Evolutionary conservation across 108 stramenopile genomes (phyloP).

Genomic region (Nitzschia putrida): DNA sequence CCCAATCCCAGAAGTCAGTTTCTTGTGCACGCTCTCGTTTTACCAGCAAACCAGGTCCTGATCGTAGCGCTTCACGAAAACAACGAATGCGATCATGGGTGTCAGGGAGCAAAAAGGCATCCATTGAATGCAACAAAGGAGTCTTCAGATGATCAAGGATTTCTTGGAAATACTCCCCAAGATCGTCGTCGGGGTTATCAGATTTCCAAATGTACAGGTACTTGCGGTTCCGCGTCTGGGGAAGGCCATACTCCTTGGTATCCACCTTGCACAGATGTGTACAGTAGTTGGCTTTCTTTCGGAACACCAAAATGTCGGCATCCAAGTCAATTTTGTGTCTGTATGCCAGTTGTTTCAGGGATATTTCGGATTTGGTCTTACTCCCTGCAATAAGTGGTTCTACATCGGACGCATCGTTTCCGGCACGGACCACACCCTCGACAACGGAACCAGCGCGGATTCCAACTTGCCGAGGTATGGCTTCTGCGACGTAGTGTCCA

Average conservation of each 20-base stretch:
- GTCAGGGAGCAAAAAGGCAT: slow-evolving; percentile 67
- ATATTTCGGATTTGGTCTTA: slow-evolving; percentile 29
- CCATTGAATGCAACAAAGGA: slow-evolving; percentile 67
- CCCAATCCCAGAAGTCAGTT: slow-evolving; percentile 64
- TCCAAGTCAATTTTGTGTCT: slow-evolving; percentile 50
- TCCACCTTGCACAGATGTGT: slow-evolving; percentile 61
- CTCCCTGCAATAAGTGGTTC: slow-evolving; percentile 6
- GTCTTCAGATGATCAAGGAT: slow-evolving; percentile 61
- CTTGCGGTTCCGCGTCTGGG: slow-evolving; percentile 70
- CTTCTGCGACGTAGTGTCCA: slow-evolving; percentile 41
- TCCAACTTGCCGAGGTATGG: slow-evolving; percentile 59
- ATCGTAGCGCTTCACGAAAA: slow-evolving; percentile 59
- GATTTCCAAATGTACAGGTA: slow-evolving; percentile 77
- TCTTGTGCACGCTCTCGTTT: slow-evolving; percentile 42
- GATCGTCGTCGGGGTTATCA: slow-evolving; percentile 55
- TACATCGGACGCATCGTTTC: slow-evolving; percentile 7
- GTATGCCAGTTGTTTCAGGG: slow-evolving; percentile 52
- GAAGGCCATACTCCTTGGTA: slow-evolving; percentile 78
- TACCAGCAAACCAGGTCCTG: slow-evolving; percentile 54
- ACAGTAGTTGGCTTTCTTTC: slow-evolving; percentile 60
- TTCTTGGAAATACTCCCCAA: slow-evolving; percentile 68
- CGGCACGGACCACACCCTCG: slow-evolving; percentile 48
- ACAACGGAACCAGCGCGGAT: slow-evolving; percentile 62
- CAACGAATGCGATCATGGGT: slow-evolving; percentile 73
- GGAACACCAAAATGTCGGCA: slow-evolving; percentile 56